Evolutionary conservation across 805 yeast genomes (phyloP).

Genomic region (Sugiyamaella chiloensis): DNA sequence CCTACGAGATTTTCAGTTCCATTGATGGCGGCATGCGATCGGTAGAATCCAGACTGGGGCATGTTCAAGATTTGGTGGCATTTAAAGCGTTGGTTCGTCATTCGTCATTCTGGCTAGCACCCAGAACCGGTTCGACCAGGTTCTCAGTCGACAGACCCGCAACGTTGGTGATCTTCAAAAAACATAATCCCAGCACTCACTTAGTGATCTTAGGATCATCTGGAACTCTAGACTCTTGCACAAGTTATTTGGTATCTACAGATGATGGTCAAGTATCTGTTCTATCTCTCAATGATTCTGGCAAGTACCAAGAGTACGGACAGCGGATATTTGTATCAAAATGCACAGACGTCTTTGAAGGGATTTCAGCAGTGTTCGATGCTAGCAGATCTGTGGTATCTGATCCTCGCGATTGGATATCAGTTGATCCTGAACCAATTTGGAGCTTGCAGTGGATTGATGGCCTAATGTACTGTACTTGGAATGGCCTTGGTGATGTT

Average conservation of each 20-base stretch:
- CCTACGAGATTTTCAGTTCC: too few relatives aligned
- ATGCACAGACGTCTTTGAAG: slow-evolving; percentile 17
- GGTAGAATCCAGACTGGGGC: too few relatives aligned
- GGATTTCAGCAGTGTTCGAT: slow-evolving; percentile 13
- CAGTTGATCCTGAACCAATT: background rate
- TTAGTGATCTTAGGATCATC: slow-evolving; percentile 26
- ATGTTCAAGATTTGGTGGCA: background rate
- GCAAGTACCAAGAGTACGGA: slow-evolving; percentile 7
- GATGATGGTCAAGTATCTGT: slow-evolving; percentile 6
- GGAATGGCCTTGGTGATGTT: slow-evolving; percentile 31
- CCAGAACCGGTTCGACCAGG: slow-evolving; percentile 6
- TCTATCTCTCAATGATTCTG: slow-evolving; percentile 18
- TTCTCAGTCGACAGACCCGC: slow-evolving; percentile 10
- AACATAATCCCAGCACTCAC: slow-evolving; percentile 24
- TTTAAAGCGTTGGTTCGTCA: slow-evolving; percentile 9
- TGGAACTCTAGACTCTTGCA: slow-evolving; percentile 20
- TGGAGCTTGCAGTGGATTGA: slow-evolving; percentile 26
- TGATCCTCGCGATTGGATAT: background rate
- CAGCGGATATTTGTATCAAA: slow-evolving; percentile 21
- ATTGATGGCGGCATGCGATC: too few relatives aligned
- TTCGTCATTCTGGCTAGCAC: slow-evolving; percentile 13
- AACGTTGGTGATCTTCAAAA: slow-evolving; percentile 10
- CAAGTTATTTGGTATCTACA: slow-evolving; percentile 13
- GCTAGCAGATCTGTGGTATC: slow-evolving; percentile 16
- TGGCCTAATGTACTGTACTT: slow-evolving; percentile 33